phyloP scores from a whole-genome alignment of 306 rosid species.

The Heteromeles arbutifolia region DNA sequence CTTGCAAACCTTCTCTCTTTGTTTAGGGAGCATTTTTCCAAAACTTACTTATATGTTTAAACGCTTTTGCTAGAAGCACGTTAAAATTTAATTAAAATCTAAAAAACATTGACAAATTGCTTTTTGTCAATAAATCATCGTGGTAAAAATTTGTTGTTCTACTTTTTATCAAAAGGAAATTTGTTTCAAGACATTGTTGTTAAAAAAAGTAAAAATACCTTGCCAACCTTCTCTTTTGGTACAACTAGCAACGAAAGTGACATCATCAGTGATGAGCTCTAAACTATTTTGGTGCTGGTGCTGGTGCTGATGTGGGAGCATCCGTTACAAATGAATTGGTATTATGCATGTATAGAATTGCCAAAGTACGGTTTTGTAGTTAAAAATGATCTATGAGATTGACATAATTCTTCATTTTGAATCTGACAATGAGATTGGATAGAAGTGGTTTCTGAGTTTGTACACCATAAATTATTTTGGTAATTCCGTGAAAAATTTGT shows the following conservation, averaged over 20 bases:
- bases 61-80: rapidly evolving
- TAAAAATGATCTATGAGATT: too few species aligned
- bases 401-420: too few species aligned
- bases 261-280: not conserved
- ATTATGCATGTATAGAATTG: not conserved
- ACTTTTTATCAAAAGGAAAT: not conserved
- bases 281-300: not conserved
- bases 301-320: not conserved
- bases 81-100: too few species aligned
- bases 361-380: not conserved
- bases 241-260: not conserved
- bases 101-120: not conserved
- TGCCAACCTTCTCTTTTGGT: not conserved
- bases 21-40: rapidly evolving
- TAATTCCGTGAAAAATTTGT: too few species aligned
- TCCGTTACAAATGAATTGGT: not conserved
- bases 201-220: not conserved
- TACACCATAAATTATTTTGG: too few species aligned
- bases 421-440: too few species aligned
- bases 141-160: not conserved
- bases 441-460: too few species aligned
- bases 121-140: not conserved
- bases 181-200: not conserved
- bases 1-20: not conserved
- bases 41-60: not conserved